A percentile compares a stretch with the other conserved stretches of the same genome.
Conservation (phyloP, 2,329 filamentous ascomycete genomes). For the Fusarium hainanense region DNA sequence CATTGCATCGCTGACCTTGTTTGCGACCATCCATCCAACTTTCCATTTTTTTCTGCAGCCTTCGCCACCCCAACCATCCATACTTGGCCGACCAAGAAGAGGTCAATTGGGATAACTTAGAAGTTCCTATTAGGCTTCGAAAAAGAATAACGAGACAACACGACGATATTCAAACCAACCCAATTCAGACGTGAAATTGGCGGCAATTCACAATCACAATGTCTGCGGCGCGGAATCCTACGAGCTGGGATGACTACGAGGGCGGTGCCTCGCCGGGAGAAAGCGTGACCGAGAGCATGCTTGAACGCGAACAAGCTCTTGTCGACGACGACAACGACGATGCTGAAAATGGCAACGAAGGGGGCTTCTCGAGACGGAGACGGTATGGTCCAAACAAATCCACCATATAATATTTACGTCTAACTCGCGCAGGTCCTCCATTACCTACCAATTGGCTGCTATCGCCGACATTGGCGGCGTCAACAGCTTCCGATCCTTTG, state of each 20-base stretch:
- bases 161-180: neutral
- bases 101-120: neutral
- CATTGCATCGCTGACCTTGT: conserved; percentile 24
- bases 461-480: conserved; percentile 83
- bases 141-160: neutral
- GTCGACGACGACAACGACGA: conserved; percentile 55
- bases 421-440: conserved; percentile 62
- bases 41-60: conserved; percentile 27
- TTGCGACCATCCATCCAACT: conserved; percentile 28
- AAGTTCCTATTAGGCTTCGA: neutral
- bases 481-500: conserved; percentile 95
- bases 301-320: conserved; percentile 59
- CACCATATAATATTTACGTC: neutral
- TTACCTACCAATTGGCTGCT: conserved; percentile 66
- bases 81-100: conserved; percentile 5
- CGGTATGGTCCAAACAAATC: conserved; percentile 36
- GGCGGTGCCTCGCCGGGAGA: conserved; percentile 56
- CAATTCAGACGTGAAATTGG: conserved; percentile 12
- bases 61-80: conserved; percentile 31
- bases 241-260: conserved; percentile 61
- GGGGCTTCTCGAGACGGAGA: conserved; percentile 46
- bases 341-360: conserved; percentile 45
- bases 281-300: conserved; percentile 57
- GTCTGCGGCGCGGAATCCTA: conserved; percentile 52
- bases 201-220: conserved; percentile 37